phyloP scores from a whole-genome alignment of 192 early-diverging fungal genomes.

The Obelidium mucronatum region DNA sequence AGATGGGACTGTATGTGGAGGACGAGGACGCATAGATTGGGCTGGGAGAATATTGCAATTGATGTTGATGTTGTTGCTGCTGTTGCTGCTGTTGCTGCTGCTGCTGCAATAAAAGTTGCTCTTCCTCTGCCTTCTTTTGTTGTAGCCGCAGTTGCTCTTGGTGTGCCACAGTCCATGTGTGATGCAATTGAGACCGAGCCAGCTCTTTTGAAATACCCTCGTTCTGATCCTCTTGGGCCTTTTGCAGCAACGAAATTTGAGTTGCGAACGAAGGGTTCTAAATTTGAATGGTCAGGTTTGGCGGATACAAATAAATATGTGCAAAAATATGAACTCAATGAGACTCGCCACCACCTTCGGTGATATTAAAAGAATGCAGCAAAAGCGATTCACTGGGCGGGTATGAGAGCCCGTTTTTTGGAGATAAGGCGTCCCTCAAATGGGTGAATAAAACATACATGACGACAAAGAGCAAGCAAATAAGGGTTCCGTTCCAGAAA shows the following conservation, averaged over 20 bases:
- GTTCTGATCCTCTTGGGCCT: neutral
- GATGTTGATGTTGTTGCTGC: neutral
- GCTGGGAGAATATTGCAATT: neutral
- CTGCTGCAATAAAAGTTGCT: neutral
- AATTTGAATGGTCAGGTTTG: neutral
- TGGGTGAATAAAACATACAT: neutral
- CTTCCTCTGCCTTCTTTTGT: slow-evolving; percentile 8
- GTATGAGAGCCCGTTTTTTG: too few species aligned
- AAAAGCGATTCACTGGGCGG: too few species aligned
- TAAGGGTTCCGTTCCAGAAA: neutral
- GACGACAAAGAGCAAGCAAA: neutral
- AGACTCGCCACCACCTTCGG: neutral
- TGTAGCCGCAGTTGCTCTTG: neutral
- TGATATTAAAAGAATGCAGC: too few species aligned
- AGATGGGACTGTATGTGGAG: slow-evolving; percentile 3
- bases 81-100: neutral
- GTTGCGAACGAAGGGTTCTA: slow-evolving; percentile 4
- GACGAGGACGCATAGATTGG: neutral
- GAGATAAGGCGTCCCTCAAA: too few species aligned
- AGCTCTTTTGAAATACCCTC: neutral
- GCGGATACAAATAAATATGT: neutral
- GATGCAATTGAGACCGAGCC: slow-evolving; percentile 17
- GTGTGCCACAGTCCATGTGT: neutral
- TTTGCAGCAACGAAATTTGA: neutral
- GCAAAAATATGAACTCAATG: neutral